Conservation (phyloP, 345 rosid genomes). For the Nephelium lappaceum region DNA sequence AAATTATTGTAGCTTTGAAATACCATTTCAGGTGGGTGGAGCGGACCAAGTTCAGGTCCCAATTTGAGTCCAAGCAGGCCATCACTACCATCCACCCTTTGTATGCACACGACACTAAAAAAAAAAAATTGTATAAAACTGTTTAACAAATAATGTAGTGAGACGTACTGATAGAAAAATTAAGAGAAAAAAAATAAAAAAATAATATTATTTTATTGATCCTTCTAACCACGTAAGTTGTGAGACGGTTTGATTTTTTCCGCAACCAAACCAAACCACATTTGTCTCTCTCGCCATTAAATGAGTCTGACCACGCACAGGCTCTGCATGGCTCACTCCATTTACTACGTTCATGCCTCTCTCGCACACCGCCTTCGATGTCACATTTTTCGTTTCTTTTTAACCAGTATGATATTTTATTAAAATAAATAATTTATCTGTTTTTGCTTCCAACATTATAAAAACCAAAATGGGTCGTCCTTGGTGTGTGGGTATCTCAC, state of each 20-base stretch:
- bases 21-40: neutral
- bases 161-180: no score
- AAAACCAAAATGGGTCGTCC: neutral
- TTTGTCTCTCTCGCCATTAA: constrained; percentile 24
- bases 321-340: constrained; percentile 31
- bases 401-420: no score
- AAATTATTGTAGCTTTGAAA: neutral
- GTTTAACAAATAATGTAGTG: no score
- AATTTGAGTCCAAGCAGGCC: neutral
- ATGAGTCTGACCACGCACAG: constrained; percentile 31
- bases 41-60: neutral
- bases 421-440: neutral
- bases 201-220: no score
- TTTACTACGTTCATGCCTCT: constrained; percentile 46
- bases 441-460: neutral
- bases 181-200: no score
- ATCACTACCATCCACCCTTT: neutral
- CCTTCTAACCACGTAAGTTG: neutral
- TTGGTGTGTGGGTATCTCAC: neutral
- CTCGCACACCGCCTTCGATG: constrained; percentile 25
- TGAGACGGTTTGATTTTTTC: no score
- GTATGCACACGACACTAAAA: neutral
- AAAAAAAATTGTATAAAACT: no score
- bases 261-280: neutral
- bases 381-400: neutral